Base-by-base conservation (phyloP, 768 basidiomycete genomes). In the Naganishia onofrii region DNA sequence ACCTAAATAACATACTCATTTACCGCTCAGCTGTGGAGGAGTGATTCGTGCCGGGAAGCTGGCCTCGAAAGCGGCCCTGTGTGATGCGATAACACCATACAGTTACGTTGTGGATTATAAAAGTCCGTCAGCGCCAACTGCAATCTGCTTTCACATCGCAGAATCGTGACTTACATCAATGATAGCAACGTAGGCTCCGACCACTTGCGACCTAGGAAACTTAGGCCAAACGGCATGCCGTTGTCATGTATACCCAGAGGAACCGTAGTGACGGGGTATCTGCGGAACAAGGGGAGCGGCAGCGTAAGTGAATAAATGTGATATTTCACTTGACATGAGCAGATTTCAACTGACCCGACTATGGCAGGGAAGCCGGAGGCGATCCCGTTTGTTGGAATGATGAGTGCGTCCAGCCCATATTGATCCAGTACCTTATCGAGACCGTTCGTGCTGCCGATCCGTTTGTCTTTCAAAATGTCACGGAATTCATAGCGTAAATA, bases 171-270 rank as follows among this genome's bases (percentile, higher is more conserved):
- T 38, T 28, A 60, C 58, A 60, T 60, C n/a, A 60, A 38, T 38
- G 36, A 21, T 44, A 60, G 10, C n/a, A 60, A 38, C 3, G 38
- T 42, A 7, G 58, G 58, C 36, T 60, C 58, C 3, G 58, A 60
- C 58, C 58, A 60, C 38, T 60, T 60, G 21, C 58, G 34, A 44
- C 58, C 58, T 32, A 60, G n/a, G n/a, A 60, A 60, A 26, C 58
- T 42, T 10, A 60, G 19, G 17, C 36, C 58, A 44, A 60, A 60
- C 8, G 58, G 58, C 58, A 42, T 38, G 34, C 58, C 58, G 58
- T 60, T 42, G n/a, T 42, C 58, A 21, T 31, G 36, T 10, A 60
- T 36, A n/a, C 58, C 58, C 1, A 60, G 58, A 38, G 58, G 58
- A 17, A 60, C 58, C 21, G 58, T 60, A 12, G 58, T 44, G 58